Evolutionary conservation across 257 asterid genomes (phyloP), one percentile per base, ranked within the genome.

Genomic region (Asclepias syriaca): DNA sequence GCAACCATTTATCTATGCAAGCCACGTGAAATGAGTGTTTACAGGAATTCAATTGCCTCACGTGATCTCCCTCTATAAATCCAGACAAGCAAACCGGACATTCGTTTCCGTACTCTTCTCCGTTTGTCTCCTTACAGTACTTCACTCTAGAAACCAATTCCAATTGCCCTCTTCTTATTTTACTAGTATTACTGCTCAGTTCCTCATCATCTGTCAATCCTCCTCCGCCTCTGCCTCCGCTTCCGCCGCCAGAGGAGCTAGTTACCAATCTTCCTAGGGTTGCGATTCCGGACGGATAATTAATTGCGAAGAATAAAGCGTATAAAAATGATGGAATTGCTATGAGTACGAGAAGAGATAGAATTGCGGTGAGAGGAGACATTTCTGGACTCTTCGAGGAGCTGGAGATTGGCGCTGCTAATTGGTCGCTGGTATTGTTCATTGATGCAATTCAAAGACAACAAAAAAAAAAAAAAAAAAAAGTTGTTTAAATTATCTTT

Each of bases 1-100:
- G 79, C 94, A 89, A 78, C 96, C 96, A 89, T 84, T 29, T 83
- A 78, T 86, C 90, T n/a, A 89, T 80, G 64, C 96, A 89, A 59
- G 71, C 80, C 53, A 76, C 77, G 70, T 89, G 96, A 76, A 81
- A 89, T 55, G 83, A 63, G 74, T 89, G 93, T 75, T 69, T 77
- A 72, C 96, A 89, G 55, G 68, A 77, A 61, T 77, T 66, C 73
- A 87, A 79, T 73, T 80, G 84, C 77, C 82, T 79, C 46, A 87
- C 74, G 43, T 81, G 86, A 73, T 89, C 96, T 34, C 88, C 91
- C 16, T 87, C 91, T 0, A 46, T 73, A 27, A 87, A 86, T 77
- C 48, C 86, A 74, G 94, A 83, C 18, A 89, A 74, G 75, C 96
- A 89, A 51, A 89, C 90, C 68, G 90, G 85, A 66, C 96, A 89